These are phyloP conservation scores for Aureoboletus auriporus DNA, from an alignment of 768 basidiomycete species.

Conservation along the genomic window DNA sequence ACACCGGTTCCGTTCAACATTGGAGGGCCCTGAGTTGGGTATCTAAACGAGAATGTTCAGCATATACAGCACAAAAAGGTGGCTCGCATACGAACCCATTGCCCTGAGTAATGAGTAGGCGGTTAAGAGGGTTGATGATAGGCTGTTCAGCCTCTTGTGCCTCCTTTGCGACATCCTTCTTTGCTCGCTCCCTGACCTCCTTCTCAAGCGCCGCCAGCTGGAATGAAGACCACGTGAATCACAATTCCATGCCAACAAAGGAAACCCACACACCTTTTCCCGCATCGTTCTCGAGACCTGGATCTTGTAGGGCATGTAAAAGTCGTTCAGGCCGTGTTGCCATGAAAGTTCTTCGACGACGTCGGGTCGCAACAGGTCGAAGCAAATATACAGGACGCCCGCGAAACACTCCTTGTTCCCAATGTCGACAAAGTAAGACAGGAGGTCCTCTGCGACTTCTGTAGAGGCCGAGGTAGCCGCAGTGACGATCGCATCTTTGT, in stretches of 20 bases:
- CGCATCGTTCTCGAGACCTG: conserved; percentile 80
- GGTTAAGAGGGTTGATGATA: conserved; percentile 78
- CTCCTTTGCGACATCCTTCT: conserved; percentile 87
- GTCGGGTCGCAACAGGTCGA: conserved; percentile 92
- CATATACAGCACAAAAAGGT: not conserved
- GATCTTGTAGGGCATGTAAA: conserved; percentile 95
- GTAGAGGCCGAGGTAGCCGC: conserved; percentile 80
- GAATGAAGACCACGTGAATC: conserved; percentile 3
- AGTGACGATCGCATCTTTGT: conserved; percentile 95
- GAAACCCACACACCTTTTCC: conserved; percentile 53
- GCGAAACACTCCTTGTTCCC: conserved; percentile 99
- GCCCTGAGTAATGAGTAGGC: conserved; percentile 71
- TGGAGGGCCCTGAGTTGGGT: conserved; percentile 60
- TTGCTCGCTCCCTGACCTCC: conserved; percentile 82
- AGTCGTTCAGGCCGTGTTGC: conserved; percentile 95
- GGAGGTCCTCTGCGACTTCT: conserved; percentile 90
- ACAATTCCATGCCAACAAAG: conserved; percentile 1
- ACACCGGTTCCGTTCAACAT: conserved; percentile 48
- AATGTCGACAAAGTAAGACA: conserved; percentile 96
- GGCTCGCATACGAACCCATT: conserved; percentile 40
- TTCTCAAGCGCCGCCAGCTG: conserved; percentile 80
- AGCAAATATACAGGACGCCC: conserved; percentile 85
- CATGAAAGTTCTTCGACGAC: conserved; percentile 93
- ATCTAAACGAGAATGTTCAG: conserved; percentile 36
- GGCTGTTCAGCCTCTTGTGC: conserved; percentile 81